Evolutionary conservation across 1,284 basidiomycete species (phyloP).

Genomic region (Sporisorium reilianum): DNA sequence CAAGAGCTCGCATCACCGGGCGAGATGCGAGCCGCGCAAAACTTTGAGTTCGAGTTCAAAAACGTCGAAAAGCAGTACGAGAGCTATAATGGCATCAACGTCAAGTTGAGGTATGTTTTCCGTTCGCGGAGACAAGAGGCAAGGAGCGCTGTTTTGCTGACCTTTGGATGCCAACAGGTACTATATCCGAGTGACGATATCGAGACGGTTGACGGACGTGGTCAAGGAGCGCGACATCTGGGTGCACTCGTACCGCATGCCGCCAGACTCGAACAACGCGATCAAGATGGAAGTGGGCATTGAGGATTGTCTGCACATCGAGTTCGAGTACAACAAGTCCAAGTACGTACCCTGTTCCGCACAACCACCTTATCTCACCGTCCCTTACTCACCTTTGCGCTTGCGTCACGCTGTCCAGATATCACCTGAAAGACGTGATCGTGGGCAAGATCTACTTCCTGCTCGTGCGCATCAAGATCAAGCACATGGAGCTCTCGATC

Average conservation of each 20-base stretch:
- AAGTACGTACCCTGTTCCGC: too few relatives aligned
- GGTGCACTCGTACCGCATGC: conserved; percentile 99
- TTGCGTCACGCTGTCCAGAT: conserved; percentile 70
- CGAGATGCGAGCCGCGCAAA: conserved; percentile 93
- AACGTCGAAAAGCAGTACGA: conserved; percentile 99
- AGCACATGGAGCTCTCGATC: conserved; percentile 99
- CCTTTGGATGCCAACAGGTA: conserved; percentile 71
- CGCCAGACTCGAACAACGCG: conserved; percentile 94
- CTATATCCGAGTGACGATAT: conserved; percentile 90
- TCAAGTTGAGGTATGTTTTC: conserved; percentile 77
- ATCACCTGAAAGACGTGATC: conserved; percentile 98
- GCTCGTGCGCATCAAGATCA: conserved; percentile 98
- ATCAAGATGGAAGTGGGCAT: conserved; percentile 99
- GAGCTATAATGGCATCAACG: conserved; percentile 97
- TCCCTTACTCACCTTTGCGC: neutral
- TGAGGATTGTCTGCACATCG: conserved; percentile 97
- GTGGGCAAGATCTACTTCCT: conserved; percentile 99
- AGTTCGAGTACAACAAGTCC: conserved; percentile 99
- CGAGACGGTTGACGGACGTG: conserved; percentile 90
- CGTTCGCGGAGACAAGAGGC: too few relatives aligned
- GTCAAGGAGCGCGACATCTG: conserved; percentile 92
- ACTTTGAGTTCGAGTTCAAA: conserved; percentile 96
- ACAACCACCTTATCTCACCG: neutral
- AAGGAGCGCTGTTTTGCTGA: neutral
- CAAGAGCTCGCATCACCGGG: conserved; percentile 94